Conservation (phyloP, 306 rosid genomes). For the Trifolium fragiferum region DNA sequence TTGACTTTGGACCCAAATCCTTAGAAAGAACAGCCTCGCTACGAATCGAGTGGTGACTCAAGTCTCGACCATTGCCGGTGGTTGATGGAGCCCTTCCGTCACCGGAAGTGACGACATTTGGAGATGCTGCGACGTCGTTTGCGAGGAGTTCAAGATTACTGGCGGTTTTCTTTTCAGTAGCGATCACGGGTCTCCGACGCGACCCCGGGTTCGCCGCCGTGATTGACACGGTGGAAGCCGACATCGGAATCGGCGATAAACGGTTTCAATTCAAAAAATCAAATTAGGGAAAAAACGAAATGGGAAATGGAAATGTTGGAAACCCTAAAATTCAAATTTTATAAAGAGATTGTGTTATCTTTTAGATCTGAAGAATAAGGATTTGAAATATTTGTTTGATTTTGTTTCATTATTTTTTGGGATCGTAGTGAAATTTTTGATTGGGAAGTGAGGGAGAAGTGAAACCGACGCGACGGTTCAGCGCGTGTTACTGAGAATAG, state of each 20-base stretch:
- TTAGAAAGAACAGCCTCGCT: constrained; percentile 61
- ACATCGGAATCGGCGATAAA: constrained; percentile 60
- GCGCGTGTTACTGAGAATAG: too few relatives aligned
- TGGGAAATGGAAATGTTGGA: not conserved
- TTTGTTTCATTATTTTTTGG: too few relatives aligned
- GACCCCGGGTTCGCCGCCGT: constrained; percentile 86
- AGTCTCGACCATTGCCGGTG: constrained; percentile 54
- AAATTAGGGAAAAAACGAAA: not conserved
- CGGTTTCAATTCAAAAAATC: not conserved
- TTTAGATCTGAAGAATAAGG: constrained; percentile 12
- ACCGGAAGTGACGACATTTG: constrained; percentile 34
- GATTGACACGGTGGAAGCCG: constrained; percentile 92
- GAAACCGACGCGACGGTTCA: too few relatives aligned
- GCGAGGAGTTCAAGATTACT: constrained; percentile 64
- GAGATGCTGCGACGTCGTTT: constrained; percentile 56
- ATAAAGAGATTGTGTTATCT: not conserved
- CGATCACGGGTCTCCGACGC: constrained; percentile 77
- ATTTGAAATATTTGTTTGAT: constrained; percentile 33
- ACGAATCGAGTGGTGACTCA: constrained; percentile 80
- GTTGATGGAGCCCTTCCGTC: constrained; percentile 40
- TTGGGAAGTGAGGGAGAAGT: too few relatives aligned
- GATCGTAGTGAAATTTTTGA: too few relatives aligned
- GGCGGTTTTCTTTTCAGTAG: constrained; percentile 57
- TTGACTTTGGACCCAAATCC: constrained; percentile 42
- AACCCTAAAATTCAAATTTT: constrained; percentile 27